phyloP scores from a whole-genome alignment of 805 yeast genomes.

The Hagleromyces aurorensis region DNA sequence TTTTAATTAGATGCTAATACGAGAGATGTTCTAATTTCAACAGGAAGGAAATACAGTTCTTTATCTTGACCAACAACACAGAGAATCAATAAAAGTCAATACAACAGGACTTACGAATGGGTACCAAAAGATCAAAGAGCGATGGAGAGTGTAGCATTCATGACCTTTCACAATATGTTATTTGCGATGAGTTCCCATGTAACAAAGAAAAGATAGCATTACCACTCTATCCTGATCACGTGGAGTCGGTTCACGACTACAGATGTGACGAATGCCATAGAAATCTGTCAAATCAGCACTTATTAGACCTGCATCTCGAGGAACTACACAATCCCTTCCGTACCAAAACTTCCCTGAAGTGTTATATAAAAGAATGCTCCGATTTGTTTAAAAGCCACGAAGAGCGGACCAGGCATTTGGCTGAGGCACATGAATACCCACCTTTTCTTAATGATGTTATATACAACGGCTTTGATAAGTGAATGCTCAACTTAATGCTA shows the following conservation, averaged over 20 bases:
- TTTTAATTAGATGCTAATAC: too few species aligned
- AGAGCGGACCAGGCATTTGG: constrained; percentile 41
- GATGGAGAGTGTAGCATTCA: too few species aligned
- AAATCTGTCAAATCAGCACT: constrained; percentile 36
- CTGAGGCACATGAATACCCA: constrained; percentile 38
- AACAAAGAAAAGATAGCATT: constrained; percentile 8
- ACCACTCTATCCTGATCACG: constrained; percentile 12
- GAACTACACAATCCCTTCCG: constrained; percentile 49
- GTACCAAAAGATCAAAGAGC: too few species aligned
- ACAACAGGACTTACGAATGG: too few species aligned
- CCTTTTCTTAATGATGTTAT: constrained; percentile 10
- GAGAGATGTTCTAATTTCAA: too few species aligned
- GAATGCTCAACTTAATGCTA: too few species aligned
- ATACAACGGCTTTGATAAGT: too few species aligned
- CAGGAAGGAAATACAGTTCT: too few species aligned
- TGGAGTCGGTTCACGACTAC: constrained; percentile 14
- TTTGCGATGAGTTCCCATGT: constrained; percentile 16
- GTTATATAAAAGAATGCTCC: constrained; percentile 38
- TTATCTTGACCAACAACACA: too few species aligned
- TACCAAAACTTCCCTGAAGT: constrained; percentile 28
- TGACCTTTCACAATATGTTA: too few species aligned
- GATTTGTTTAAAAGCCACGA: constrained; percentile 33
- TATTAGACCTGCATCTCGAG: constrained; percentile 41
- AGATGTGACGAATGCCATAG: constrained; percentile 34
- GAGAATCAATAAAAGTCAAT: too few species aligned